phyloP scores from a whole-genome alignment of 148 eudicot species.

The Heliosperma pusillum region DNA sequence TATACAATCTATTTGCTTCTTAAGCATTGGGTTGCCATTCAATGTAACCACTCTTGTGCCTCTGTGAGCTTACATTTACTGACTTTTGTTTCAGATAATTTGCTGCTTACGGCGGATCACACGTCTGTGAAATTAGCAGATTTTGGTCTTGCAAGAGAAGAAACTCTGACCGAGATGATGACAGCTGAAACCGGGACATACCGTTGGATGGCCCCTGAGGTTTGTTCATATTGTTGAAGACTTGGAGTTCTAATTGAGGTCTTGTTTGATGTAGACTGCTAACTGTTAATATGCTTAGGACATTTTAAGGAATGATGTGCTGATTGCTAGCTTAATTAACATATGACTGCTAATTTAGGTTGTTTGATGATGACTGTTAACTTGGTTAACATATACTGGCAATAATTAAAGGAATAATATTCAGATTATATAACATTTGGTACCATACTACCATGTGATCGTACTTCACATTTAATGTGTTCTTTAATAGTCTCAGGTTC shows the following conservation, averaged over 20 bases:
- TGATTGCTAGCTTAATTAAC: not conserved
- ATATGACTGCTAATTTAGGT: not conserved
- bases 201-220: slow-evolving; percentile 99
- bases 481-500: not conserved
- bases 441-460: not conserved
- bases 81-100: slow-evolving; percentile 64
- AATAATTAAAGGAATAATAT: not conserved
- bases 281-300: not conserved
- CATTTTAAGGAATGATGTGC: not conserved
- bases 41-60: not conserved
- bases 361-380: not conserved
- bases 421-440: not conserved
- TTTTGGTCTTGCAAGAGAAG: slow-evolving; percentile 99
- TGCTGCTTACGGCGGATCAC: slow-evolving; percentile 86
- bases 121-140: slow-evolving; percentile 94
- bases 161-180: slow-evolving; percentile 96
- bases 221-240: slow-evolving; percentile 33
- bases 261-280: not conserved
- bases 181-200: slow-evolving; percentile 99
- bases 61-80: slow-evolving; percentile 14
- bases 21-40: not conserved
- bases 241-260: not conserved
- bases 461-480: not conserved
- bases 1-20: not conserved
- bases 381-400: too few relatives aligned